phyloP scores from a whole-genome alignment of 129 eudicot species.

The Chrysanthemum makinoi region DNA sequence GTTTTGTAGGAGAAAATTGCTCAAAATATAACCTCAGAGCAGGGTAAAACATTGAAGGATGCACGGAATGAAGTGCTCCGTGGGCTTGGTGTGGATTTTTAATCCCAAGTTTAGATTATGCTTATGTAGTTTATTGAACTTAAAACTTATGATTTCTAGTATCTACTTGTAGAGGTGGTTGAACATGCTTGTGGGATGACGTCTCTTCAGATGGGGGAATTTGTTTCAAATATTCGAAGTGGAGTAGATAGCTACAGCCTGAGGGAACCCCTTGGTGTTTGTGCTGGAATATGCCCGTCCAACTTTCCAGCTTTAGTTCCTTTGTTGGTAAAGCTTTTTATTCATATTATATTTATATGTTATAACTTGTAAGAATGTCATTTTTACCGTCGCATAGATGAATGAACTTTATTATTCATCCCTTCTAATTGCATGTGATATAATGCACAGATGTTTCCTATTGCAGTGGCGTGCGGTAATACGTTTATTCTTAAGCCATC shows the following conservation, averaged over 20 bases:
- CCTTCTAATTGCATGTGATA: slow-evolving; percentile 15
- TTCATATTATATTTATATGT: background rate
- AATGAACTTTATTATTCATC: slow-evolving; percentile 8
- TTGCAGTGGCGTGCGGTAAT: slow-evolving; percentile 86
- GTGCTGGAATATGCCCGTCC: slow-evolving; percentile 96
- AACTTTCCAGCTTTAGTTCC: slow-evolving; percentile 97
- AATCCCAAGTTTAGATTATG: background rate
- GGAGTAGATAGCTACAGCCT: slow-evolving; percentile 87
- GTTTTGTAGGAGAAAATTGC: slow-evolving; percentile 79
- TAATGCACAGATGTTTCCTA: slow-evolving; percentile 86
- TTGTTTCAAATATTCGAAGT: slow-evolving; percentile 67
- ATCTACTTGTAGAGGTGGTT: slow-evolving; percentile 75
- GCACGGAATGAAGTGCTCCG: slow-evolving; percentile 87
- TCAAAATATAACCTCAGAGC: slow-evolving; percentile 76
- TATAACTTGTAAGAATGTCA: background rate
- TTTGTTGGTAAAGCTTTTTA: slow-evolving; percentile 60
- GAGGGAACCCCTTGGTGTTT: slow-evolving; percentile 92
- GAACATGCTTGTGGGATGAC: slow-evolving; percentile 96
- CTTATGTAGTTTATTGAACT: slow-evolving; percentile 3
- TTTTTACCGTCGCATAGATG: background rate
- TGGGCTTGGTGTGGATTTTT: slow-evolving; percentile 67
- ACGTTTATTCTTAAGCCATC: slow-evolving; percentile 75
- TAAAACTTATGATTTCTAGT: slow-evolving; percentile 12
- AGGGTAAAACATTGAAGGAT: slow-evolving; percentile 89
- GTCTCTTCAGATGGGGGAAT: slow-evolving; percentile 87